A percentile compares a stretch with the other conserved stretches of the same genome.
These are phyloP conservation scores for Silene conica DNA, from an alignment of 148 eudicot genomes.

Conservation along the genomic window DNA sequence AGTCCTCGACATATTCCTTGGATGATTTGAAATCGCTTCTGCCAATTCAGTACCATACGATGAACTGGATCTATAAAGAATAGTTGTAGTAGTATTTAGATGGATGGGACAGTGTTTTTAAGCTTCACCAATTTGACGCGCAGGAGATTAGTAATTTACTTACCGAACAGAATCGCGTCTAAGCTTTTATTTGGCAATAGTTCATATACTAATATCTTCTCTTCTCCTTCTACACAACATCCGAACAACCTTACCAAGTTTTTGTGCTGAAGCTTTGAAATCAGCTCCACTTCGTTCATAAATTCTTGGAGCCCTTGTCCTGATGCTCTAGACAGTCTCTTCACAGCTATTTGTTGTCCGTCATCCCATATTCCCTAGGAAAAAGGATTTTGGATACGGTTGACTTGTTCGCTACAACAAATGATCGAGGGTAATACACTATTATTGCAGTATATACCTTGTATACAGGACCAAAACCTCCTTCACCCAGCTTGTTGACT, in stretches of 20 bases:
- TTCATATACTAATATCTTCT: too few relatives aligned
- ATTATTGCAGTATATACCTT: slow-evolving; percentile 19
- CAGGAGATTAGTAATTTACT: neutral
- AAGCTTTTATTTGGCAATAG: too few relatives aligned
- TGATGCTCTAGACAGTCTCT: slow-evolving; percentile 33
- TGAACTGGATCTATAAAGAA: slow-evolving; percentile 15
- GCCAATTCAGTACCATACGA: slow-evolving; percentile 32
- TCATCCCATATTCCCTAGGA: slow-evolving; percentile 25
- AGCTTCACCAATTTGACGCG: neutral
- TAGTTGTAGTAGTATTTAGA: too few relatives aligned
- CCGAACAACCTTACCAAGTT: too few relatives aligned
- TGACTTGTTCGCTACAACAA: too few relatives aligned
- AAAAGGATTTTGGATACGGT: too few relatives aligned
- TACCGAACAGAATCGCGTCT: slow-evolving; percentile 10
- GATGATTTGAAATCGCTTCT: slow-evolving; percentile 37
- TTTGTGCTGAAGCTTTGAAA: too few relatives aligned
- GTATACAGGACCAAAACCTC: slow-evolving; percentile 49
- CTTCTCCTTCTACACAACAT: too few relatives aligned
- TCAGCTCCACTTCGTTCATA: too few relatives aligned
- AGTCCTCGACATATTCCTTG: slow-evolving; percentile 56
- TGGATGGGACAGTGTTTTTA: neutral
- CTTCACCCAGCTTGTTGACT: slow-evolving; percentile 42
- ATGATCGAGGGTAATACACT: too few relatives aligned
- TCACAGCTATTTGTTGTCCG: slow-evolving; percentile 37
- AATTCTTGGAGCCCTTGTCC: too few relatives aligned